Conservation (phyloP, 306 rosid species). For the Malus asiatica region DNA sequence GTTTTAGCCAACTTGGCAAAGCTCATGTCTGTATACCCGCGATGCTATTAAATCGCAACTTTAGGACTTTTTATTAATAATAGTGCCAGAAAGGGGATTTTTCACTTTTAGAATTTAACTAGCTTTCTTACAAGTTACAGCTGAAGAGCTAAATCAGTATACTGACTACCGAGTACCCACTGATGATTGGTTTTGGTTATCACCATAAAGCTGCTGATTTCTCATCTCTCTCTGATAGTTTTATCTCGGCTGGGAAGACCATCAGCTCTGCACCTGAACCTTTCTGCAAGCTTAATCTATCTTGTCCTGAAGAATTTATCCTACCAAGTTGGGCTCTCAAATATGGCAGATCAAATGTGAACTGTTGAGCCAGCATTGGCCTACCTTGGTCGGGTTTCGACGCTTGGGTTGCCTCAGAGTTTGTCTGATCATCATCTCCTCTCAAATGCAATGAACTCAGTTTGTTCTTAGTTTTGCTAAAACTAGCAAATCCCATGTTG, state of each 20-base stretch:
- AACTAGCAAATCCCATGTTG: slow-evolving; percentile 4
- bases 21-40: too few relatives aligned
- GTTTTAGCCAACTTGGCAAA: too few relatives aligned
- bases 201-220: not conserved
- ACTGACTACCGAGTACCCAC: not conserved
- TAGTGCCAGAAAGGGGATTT: not conserved
- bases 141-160: not conserved
- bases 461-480: slow-evolving; percentile 8
- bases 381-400: slow-evolving; percentile 12
- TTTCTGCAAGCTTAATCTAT: not conserved
- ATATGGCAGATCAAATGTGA: slow-evolving; percentile 35
- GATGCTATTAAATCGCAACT: too few relatives aligned
- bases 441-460: not conserved
- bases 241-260: not conserved
- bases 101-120: not conserved
- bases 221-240: slow-evolving; percentile 3
- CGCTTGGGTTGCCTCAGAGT: slow-evolving; percentile 1
- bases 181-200: not conserved
- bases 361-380: slow-evolving; percentile 11
- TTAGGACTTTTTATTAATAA: too few relatives aligned
- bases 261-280: not conserved
- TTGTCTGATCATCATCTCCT: not conserved
- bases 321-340: slow-evolving; percentile 36
- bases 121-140: not conserved
- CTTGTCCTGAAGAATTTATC: slow-evolving; percentile 20